A percentile compares a stretch with the other conserved stretches of the same genome.
phyloP scores from a whole-genome alignment of 305 asterid genomes.

The Fraxinus xanthoxyloides region DNA sequence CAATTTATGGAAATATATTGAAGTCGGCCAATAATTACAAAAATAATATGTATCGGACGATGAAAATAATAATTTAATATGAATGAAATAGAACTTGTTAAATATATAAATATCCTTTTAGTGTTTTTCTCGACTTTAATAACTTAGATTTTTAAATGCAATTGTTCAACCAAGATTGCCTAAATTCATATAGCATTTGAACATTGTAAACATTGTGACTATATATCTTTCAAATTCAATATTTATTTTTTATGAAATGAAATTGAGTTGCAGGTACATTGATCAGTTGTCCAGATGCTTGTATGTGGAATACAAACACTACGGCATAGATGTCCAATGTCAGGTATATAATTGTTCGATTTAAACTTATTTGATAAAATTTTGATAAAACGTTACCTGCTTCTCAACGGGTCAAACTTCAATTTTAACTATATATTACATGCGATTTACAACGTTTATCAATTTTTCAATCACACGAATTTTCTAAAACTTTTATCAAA shows the following conservation, averaged over 20 bases:
- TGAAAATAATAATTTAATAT: background rate
- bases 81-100: background rate
- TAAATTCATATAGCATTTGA: background rate
- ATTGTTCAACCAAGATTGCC: background rate
- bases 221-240: background rate
- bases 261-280: slow-evolving; percentile 47
- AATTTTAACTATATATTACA: too few species aligned
- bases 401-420: background rate
- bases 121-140: background rate
- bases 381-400: too few species aligned
- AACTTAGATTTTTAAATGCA: background rate
- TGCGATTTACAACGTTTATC: background rate
- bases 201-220: background rate
- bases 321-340: slow-evolving; percentile 70
- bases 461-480: too few species aligned
- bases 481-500: too few species aligned
- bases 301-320: slow-evolving; percentile 54
- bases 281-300: slow-evolving; percentile 72
- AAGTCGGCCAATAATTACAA: background rate
- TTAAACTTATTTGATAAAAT: background rate
- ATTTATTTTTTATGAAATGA: background rate
- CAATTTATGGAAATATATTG: background rate
- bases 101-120: background rate
- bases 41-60: background rate
- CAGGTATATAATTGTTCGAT: slow-evolving; percentile 42